Evolutionary conservation across 108 stramenopile genomes (phyloP).

Genomic region (Nitzschia sp.): DNA sequence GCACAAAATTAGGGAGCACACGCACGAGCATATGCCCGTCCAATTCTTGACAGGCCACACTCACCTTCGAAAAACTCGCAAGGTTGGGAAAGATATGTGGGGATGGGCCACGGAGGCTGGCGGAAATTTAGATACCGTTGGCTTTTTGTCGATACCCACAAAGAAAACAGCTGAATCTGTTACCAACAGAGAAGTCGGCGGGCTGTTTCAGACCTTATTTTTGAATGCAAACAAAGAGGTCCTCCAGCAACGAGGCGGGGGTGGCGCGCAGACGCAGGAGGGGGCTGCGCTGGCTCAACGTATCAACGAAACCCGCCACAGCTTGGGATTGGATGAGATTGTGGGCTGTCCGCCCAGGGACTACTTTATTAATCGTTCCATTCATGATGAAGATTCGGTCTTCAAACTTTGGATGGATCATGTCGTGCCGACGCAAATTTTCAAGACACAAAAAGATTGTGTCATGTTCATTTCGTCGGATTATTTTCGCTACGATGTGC

Average conservation of each 20-base stretch:
- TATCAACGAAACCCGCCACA: constrained; percentile 49
- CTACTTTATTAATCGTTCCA: constrained; percentile 29
- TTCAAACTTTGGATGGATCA: constrained; percentile 45
- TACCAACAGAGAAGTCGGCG: neutral
- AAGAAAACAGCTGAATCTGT: constrained; percentile 14
- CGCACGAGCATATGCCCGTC: constrained; percentile 56
- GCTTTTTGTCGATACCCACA: constrained; percentile 63
- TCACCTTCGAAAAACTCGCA: constrained; percentile 45
- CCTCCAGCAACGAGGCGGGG: constrained; percentile 23
- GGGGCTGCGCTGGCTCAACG: constrained; percentile 44
- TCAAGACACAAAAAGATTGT: constrained; percentile 21
- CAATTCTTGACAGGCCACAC: constrained; percentile 81
- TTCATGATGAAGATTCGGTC: constrained; percentile 35
- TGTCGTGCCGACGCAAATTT: constrained; percentile 33
- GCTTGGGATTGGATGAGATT: constrained; percentile 47
- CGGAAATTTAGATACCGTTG: constrained; percentile 73
- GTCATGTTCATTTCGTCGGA: constrained; percentile 28
- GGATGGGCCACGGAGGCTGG: constrained; percentile 60
- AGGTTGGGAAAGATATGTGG: constrained; percentile 15
- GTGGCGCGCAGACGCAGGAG: constrained; percentile 29
- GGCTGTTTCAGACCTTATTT: constrained; percentile 48
- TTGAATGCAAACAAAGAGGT: constrained; percentile 52
- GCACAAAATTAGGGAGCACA: constrained; percentile 37
- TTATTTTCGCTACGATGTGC: constrained; percentile 50
- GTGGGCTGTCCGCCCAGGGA: constrained; percentile 54